Evolutionary conservation across 106 monocot species (phyloP), one percentile per base, ranked within the genome.

Genomic region (Dendrobium officinale): DNA sequence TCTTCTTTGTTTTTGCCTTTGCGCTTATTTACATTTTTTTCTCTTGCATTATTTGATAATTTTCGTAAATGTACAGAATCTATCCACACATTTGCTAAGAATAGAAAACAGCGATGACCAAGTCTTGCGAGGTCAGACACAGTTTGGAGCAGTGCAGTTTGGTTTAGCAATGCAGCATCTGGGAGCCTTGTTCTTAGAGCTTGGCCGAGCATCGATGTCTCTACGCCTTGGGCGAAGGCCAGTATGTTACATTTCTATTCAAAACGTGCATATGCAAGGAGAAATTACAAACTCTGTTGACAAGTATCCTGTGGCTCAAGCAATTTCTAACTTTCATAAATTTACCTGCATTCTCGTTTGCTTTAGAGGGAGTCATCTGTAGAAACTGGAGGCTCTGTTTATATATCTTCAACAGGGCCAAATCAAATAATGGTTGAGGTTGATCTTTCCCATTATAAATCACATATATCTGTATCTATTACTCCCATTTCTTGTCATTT

Each of bases 381-480:
- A 19, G 91, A 92, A 89, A 16, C 94, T 88, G 97, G 94, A 31
- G 92, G 92, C 72, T 85, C 94, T 45, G 86, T 92, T 75, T 94
- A 92, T 81, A 89, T 94, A 74, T 88, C 91, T 77, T 42, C 89
- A 61, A 56, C 82, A 31, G 94, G 97, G 22, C 94, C 97, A 75
- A 94, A 87, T 78, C 92, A 94, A 31, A 89, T 92, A 67, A 92
- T 98, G 94, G 92, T 98, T 85, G 92, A 98, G 92, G 97, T 93
- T 51, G 1, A 22, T 13, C 55, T 56, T 19, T 67, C 1, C 85
- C n/a, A 29, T 27, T 26, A 51, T 80, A 1, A 55, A 11, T n/a
- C 22, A 20, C 15, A 6, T 42, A 2, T 77, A 73, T 19, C 0
- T 81, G 37, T 66, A 0, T 68, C 2, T 31, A 7, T 45, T 18